A percentile compares a stretch with the other conserved stretches of the same genome.
Evolutionary conservation across 305 asterid genomes (phyloP).

Genomic region (Petunia hybrid): DNA sequence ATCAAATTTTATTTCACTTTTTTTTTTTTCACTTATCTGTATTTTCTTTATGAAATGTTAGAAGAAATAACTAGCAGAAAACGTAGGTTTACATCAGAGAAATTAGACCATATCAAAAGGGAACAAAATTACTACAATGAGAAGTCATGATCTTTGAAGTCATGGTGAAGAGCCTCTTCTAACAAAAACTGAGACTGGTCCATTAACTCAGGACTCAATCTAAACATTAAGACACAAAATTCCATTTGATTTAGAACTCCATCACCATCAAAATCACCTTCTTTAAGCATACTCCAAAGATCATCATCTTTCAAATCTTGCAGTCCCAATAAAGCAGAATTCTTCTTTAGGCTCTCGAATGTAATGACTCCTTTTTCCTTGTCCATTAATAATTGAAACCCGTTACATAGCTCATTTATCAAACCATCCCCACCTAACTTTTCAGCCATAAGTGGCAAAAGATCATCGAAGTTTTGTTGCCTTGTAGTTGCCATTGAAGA

Average conservation of each 20-base stretch:
- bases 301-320: slow-evolving; percentile 73
- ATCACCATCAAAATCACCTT: slow-evolving; percentile 89
- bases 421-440: slow-evolving; percentile 89
- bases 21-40: no score
- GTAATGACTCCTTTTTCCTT: slow-evolving; percentile 70
- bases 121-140: slow-evolving; percentile 34
- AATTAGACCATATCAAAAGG: no score
- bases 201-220: slow-evolving; percentile 89
- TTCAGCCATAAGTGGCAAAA: slow-evolving; percentile 82
- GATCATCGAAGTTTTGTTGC: slow-evolving; percentile 67
- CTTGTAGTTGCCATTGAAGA: slow-evolving; percentile 54
- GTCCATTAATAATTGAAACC: slow-evolving; percentile 75
- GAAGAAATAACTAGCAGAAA: no score
- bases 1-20: no score
- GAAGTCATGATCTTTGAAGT: slow-evolving; percentile 50
- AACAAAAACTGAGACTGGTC: slow-evolving; percentile 71
- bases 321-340: slow-evolving; percentile 67
- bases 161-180: slow-evolving; percentile 63
- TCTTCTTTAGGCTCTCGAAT: slow-evolving; percentile 74
- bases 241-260: slow-evolving; percentile 90
- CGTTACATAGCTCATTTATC: slow-evolving; percentile 79
- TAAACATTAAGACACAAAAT: slow-evolving; percentile 86
- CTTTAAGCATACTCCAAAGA: slow-evolving; percentile 66
- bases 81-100: no score
- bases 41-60: no score